Evolutionary conservation across 345 rosid species (phyloP), one percentile per base, ranked within the genome.

Genomic region (Excoecaria cochinchinensis): DNA sequence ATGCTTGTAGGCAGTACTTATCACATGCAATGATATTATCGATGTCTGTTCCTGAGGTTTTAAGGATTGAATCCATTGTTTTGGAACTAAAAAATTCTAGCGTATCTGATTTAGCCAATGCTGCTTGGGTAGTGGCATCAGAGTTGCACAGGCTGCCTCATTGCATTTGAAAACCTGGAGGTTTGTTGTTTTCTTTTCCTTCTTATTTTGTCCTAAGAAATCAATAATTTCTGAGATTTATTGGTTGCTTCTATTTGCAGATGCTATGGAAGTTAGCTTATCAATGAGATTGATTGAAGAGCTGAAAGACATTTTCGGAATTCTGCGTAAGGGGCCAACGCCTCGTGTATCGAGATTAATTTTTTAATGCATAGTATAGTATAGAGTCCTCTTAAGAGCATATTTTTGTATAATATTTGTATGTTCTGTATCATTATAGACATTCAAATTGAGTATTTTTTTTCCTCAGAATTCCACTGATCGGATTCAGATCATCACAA

Each of bases 1-100:
- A 85, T 76, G 87, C 98, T 46, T 90, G 98, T 74, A 81, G 89
- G 84, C 98, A 93, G 69, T 95, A 88, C 77, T 50, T 87, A 76
- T 85, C 88, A 9, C 96, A 95, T n/a, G 92, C 93, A 64, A 91
- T 93, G 97, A 93, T 91, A 75, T 69, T 95, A 61, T 89, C 98
- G 0, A 87, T 95, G 73, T 89, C 97, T 9, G 78, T 78, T 56
- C 67, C 83, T 0, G 98, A 91, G 71, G 70, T 95, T 44, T 80
- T 89, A 39, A 87, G 88, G 84, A 82, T 95, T 61, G 91, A 88
- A 74, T 83, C 80, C 73, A 77, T 86, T 1, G 84, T 89, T 71
- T 80, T 87, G 71, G 94, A 91, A 84, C 83, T 93, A 39, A 91
- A 89, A 76, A 86, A 70, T 80, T 90, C 96, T 14, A 76, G 78